phyloP scores from a whole-genome alignment of 495 filamentous ascomycete genomes.

The Aspergillus egyptiacus region DNA sequence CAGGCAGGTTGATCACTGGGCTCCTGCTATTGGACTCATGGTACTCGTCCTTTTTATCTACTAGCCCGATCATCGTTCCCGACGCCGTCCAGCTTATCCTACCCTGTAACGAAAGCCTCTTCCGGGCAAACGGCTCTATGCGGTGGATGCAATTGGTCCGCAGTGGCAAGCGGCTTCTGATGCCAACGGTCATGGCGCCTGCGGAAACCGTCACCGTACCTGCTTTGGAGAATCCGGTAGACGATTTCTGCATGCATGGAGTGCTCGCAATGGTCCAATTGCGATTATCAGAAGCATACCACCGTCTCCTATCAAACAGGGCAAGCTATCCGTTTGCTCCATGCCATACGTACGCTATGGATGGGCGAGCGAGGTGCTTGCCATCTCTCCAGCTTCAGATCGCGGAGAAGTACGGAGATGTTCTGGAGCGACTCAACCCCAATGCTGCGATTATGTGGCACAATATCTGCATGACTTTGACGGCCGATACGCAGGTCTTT shows the following conservation, averaged over 20 bases:
- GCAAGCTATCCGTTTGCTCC: constrained; percentile 39
- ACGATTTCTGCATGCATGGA: constrained; percentile 36
- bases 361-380: constrained; percentile 37
- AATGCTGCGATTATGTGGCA: constrained; percentile 48
- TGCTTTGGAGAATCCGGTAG: constrained; percentile 27
- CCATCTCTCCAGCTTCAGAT: constrained; percentile 38
- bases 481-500: constrained; percentile 47
- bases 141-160: constrained; percentile 44
- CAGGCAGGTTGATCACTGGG: constrained; percentile 39
- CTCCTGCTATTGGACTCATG: constrained; percentile 47
- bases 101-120: constrained; percentile 43
- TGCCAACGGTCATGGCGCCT: constrained; percentile 35
- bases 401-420: constrained; percentile 33
- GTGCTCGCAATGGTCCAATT: constrained; percentile 39
- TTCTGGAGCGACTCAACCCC: constrained; percentile 38
- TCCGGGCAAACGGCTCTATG: constrained; percentile 37
- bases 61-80: constrained; percentile 42
- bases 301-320: constrained; percentile 41
- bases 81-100: constrained; percentile 45
- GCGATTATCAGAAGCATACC: constrained; percentile 40
- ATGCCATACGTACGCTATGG: constrained; percentile 41
- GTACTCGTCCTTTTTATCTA: constrained; percentile 45
- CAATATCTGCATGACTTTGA: constrained; percentile 48
- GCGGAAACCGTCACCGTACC: constrained; percentile 37
- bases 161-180: constrained; percentile 33